phyloP scores from a whole-genome alignment of 2,329 filamentous ascomycete genomes.

The Trichophaea hybrida region DNA sequence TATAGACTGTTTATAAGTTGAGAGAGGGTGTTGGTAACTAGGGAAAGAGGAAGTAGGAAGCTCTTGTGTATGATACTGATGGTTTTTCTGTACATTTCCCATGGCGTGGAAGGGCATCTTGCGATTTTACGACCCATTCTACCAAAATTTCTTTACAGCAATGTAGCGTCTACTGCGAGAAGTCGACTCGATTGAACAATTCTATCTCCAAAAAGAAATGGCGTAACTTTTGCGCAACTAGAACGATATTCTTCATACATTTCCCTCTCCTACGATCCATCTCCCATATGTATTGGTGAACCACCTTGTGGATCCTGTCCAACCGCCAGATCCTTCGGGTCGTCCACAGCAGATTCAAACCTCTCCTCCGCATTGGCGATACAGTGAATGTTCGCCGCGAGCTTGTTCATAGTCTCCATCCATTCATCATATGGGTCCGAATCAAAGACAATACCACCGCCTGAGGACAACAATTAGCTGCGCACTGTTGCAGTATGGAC shows the following conservation, averaged over 20 bases:
- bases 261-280: conserved; percentile 12
- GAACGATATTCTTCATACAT: neutral
- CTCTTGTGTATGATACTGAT: neutral
- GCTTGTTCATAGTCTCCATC: conserved; percentile 93
- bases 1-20: neutral
- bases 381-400: conserved; percentile 76
- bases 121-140: too few relatives aligned
- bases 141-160: too few relatives aligned
- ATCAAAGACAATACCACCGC: conserved; percentile 87
- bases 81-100: too few relatives aligned
- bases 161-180: too few relatives aligned
- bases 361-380: conserved; percentile 69
- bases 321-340: conserved; percentile 12
- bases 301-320: conserved; percentile 1
- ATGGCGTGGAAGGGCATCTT: too few relatives aligned
- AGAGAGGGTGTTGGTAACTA: neutral
- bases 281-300: conserved; percentile 9
- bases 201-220: too few relatives aligned
- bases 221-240: too few relatives aligned
- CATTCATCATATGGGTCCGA: conserved; percentile 84
- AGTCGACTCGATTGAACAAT: too few relatives aligned
- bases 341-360: conserved; percentile 37
- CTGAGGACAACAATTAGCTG: conserved; percentile 29
- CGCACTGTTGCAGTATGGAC: neutral
- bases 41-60: neutral